A percentile compares a stretch with the other conserved stretches of the same genome.
Conservation (phyloP, 495 filamentous ascomycete species). For the Neurospora sp. region DNA sequence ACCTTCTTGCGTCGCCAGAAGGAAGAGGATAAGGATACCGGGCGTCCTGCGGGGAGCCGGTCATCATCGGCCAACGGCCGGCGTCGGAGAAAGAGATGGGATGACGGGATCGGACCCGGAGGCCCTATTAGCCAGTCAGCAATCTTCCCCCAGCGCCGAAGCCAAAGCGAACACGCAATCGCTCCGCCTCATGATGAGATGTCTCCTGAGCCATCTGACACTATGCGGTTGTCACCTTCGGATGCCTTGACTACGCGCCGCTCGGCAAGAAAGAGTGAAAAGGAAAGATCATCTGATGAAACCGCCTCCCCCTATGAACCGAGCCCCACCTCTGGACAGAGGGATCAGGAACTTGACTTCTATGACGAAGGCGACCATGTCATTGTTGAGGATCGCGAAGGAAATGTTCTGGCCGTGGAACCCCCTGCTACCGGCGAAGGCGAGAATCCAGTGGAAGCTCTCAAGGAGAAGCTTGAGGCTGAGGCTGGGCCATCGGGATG, state of each 20-base stretch:
- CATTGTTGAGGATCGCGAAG: constrained; percentile 78
- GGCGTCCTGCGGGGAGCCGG: constrained; percentile 41
- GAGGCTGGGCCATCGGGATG: constrained; percentile 33
- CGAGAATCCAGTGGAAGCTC: constrained; percentile 3
- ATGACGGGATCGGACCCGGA: constrained; percentile 64
- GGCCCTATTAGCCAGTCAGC: constrained; percentile 88
- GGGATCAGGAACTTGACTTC: constrained; percentile 43
- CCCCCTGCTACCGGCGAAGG: constrained; percentile 2
- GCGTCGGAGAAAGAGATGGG: constrained; percentile 57
- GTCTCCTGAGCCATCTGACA: constrained; percentile 14
- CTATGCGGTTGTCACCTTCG: constrained; percentile 12
- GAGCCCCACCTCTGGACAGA: constrained; percentile 17
- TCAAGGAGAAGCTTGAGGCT: constrained; percentile 35
- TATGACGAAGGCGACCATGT: constrained; percentile 79
- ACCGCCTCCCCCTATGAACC: constrained; percentile 16
- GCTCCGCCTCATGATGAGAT: constrained; percentile 15
- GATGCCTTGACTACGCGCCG: constrained; percentile 4
- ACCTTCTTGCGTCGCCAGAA: constrained; percentile 75
- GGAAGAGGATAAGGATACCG: constrained; percentile 55
- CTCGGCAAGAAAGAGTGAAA: constrained; percentile 2
- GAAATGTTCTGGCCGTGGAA: constrained; percentile 59
- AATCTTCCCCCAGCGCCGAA: constrained; percentile 61
- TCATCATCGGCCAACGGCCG: constrained; percentile 51
- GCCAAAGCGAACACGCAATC: constrained; percentile 24
- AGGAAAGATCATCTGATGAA: constrained; percentile 8